A percentile compares a stretch with the other conserved stretches of the same genome.
phyloP scores from a whole-genome alignment of 2,329 filamentous ascomycete species.

The Rhinocladiella similis region DNA sequence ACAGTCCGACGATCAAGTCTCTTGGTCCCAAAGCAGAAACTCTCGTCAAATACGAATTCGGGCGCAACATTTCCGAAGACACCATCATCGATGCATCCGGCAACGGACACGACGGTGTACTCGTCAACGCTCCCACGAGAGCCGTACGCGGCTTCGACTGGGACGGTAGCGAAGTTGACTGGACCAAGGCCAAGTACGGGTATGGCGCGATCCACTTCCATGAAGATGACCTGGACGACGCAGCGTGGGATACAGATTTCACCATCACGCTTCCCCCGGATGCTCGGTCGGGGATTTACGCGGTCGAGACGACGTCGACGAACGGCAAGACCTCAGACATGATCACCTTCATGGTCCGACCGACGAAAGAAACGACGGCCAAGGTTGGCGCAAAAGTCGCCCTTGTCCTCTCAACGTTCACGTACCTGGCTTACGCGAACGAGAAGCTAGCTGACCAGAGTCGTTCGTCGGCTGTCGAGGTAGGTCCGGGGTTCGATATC shows the following conservation, averaged over 20 bases:
- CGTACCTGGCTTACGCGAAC: conserved; percentile 43
- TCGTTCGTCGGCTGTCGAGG: conserved; percentile 24
- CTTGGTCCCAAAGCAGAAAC: neutral
- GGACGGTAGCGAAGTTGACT: conserved; percentile 35
- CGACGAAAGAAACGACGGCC: conserved; percentile 24
- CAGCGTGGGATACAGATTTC: conserved; percentile 38
- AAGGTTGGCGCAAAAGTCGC: conserved; percentile 27
- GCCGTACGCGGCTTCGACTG: conserved; percentile 37
- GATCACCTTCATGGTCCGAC: conserved; percentile 39
- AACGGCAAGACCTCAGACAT: conserved; percentile 31
- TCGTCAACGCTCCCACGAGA: conserved; percentile 38
- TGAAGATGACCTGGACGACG: conserved; percentile 42
- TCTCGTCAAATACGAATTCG: conserved; percentile 22
- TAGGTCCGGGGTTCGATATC: conserved; percentile 17
- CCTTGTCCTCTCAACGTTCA: conserved; percentile 39
- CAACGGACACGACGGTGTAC: conserved; percentile 29
- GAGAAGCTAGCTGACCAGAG: conserved; percentile 39
- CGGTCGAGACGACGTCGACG: conserved; percentile 29
- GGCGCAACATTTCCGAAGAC: conserved; percentile 22
- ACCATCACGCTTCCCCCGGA: conserved; percentile 28
- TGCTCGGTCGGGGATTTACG: conserved; percentile 33
- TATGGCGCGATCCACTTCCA: conserved; percentile 43
- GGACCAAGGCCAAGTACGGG: conserved; percentile 37
- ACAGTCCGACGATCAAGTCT: neutral
- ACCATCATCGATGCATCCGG: conserved; percentile 34